phyloP scores from a whole-genome alignment of 805 yeast species.

The Saccharomycopsis sp. region DNA sequence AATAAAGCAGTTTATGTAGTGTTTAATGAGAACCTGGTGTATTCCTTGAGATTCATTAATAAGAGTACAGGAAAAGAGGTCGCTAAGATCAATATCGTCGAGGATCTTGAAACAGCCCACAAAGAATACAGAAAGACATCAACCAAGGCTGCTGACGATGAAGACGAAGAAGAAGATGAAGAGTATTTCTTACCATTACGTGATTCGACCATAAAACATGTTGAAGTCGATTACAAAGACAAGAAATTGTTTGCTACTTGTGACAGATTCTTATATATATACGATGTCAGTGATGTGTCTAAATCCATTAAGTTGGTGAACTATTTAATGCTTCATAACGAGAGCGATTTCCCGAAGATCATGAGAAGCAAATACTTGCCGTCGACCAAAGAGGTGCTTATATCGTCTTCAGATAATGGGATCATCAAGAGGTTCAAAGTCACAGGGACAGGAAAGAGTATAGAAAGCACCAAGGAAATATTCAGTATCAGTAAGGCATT shows the following conservation, averaged over 20 bases:
- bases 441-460: not conserved
- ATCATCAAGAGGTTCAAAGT: not conserved
- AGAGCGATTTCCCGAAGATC: not conserved
- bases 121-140: not conserved
- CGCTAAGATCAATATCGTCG: constrained; percentile 12
- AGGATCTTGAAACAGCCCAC: constrained; percentile 11
- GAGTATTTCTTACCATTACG: constrained; percentile 18
- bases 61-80: constrained; percentile 6
- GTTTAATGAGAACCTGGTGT: constrained; percentile 13
- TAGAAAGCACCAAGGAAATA: not conserved
- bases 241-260: constrained; percentile 10
- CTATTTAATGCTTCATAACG: not conserved
- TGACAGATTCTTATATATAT: constrained; percentile 16
- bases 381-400: not conserved
- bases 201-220: constrained; percentile 15
- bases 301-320: constrained; percentile 3
- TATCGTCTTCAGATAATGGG: not conserved
- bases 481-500: not conserved
- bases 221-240: constrained; percentile 5
- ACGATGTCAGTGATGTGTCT: constrained; percentile 4
- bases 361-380: not conserved
- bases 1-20: constrained; percentile 6
- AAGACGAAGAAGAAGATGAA: constrained; percentile 18
- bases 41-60: constrained; percentile 7
- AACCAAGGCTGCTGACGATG: not conserved